Conservation (phyloP, 805 yeast species). For the Debaryomyces hansenii region DNA sequence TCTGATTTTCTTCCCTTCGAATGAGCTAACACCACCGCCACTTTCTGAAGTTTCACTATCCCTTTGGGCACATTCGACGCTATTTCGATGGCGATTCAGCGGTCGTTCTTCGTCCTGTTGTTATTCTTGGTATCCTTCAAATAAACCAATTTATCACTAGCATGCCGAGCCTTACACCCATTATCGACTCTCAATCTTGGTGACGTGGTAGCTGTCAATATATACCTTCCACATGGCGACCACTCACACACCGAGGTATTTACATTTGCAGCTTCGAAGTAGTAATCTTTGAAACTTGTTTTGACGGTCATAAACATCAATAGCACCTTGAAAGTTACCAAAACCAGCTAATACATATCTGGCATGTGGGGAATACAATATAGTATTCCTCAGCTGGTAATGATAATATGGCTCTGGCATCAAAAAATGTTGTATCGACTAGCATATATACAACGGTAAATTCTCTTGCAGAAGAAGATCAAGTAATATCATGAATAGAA, state of each 20-base stretch:
- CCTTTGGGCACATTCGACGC: too few relatives aligned
- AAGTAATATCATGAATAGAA: slow-evolving; percentile 94
- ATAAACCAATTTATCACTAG: slow-evolving; percentile 78
- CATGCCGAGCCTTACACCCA: slow-evolving; percentile 92
- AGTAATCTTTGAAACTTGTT: too few relatives aligned
- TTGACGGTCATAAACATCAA: slow-evolving; percentile 94
- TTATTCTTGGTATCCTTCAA: slow-evolving; percentile 76
- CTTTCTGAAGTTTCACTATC: slow-evolving; percentile 9
- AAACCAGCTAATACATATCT: slow-evolving; percentile 90
- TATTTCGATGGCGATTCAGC: too few relatives aligned
- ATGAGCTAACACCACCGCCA: slow-evolving; percentile 58
- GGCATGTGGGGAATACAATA: too few relatives aligned
- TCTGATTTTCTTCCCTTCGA: slow-evolving; percentile 91
- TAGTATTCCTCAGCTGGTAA: too few relatives aligned
- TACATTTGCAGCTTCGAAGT: too few relatives aligned
- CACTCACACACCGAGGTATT: too few relatives aligned
- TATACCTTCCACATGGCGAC: slow-evolving; percentile 95
- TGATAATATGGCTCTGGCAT: too few relatives aligned
- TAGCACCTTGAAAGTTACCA: slow-evolving; percentile 95
- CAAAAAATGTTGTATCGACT: too few relatives aligned
- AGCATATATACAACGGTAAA: slow-evolving; percentile 97
- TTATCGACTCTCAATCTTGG: slow-evolving; percentile 97
- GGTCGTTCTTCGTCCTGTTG: slow-evolving; percentile 9
- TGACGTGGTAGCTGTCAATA: slow-evolving; percentile 93
- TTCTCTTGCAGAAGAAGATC: slow-evolving; percentile 96